These are phyloP conservation scores for Apophysomyces variabilis DNA, from an alignment of 371 early-diverging fungal species.

Conservation along the genomic window DNA sequence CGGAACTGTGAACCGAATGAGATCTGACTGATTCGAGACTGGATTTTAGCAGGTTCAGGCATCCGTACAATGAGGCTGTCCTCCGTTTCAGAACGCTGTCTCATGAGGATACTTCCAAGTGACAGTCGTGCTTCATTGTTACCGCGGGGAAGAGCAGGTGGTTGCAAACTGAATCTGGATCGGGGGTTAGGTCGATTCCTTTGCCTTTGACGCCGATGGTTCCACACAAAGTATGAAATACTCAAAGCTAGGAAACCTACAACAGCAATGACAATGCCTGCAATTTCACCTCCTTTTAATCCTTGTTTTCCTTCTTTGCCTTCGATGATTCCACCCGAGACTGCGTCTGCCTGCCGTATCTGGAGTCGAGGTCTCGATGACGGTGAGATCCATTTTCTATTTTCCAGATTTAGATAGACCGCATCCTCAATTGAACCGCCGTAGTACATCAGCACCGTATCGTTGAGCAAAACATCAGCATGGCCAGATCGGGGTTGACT, in stretches of 20 bases:
- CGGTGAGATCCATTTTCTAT: background rate
- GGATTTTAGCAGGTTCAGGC: conserved; percentile 11
- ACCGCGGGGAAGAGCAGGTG: background rate
- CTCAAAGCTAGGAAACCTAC: conserved; percentile 28
- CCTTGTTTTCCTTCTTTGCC: conserved; percentile 11
- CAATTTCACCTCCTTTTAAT: conserved; percentile 38
- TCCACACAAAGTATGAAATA: conserved; percentile 34
- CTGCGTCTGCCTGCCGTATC: background rate
- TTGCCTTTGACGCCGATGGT: conserved; percentile 12
- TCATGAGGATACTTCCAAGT: background rate
- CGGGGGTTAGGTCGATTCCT: background rate
- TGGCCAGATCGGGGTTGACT: conserved; percentile 11
- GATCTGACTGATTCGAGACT: conserved; percentile 17
- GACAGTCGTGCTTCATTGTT: background rate
- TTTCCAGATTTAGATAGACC: background rate
- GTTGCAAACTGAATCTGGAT: conserved; percentile 1
- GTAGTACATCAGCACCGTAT: conserved; percentile 4
- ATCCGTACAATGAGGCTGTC: conserved; percentile 2
- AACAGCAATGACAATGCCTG: conserved; percentile 43
- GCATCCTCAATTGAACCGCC: background rate
- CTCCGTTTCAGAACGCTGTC: conserved; percentile 6
- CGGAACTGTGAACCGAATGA: conserved; percentile 34
- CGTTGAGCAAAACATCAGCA: conserved; percentile 3
- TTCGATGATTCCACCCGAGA: background rate
- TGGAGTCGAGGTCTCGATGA: background rate